A percentile compares a stretch with the other conserved stretches of the same genome.
phyloP scores from a whole-genome alignment of 2,329 filamentous ascomycete genomes.

The Pseudogymnoascus sp. region DNA sequence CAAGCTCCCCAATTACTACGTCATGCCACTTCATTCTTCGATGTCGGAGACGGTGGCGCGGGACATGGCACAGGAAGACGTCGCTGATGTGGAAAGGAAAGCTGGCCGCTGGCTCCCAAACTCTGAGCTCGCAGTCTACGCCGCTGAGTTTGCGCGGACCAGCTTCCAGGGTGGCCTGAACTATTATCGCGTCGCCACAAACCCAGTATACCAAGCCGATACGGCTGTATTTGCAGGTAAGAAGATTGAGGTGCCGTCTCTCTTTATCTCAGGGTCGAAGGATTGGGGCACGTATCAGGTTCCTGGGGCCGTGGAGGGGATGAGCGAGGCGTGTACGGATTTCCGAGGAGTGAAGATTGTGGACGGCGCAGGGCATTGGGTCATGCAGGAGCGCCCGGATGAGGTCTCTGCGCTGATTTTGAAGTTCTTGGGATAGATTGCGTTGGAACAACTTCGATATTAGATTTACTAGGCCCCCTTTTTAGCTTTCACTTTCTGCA shows the following conservation, averaged over 20 bases:
- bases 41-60: constrained; percentile 52
- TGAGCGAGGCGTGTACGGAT: constrained; percentile 43
- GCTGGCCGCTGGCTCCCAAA: constrained; percentile 45
- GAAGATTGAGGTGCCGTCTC: constrained; percentile 53
- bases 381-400: constrained; percentile 58
- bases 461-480: background rate
- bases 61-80: constrained; percentile 48
- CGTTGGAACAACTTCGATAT: background rate
- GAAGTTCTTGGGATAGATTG: constrained; percentile 30
- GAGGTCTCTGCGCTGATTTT: constrained; percentile 42
- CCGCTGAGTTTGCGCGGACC: constrained; percentile 51
- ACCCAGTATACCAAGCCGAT: constrained; percentile 41
- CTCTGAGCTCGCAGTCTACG: constrained; percentile 53
- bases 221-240: constrained; percentile 51
- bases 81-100: constrained; percentile 31
- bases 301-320: constrained; percentile 54
- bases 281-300: constrained; percentile 66
- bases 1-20: constrained; percentile 60
- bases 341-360: constrained; percentile 48
- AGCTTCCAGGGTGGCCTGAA: constrained; percentile 61
- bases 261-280: constrained; percentile 53
- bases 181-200: constrained; percentile 58
- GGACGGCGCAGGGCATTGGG: constrained; percentile 61
- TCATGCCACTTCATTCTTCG: constrained; percentile 50
- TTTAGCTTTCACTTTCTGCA: background rate